These are phyloP conservation scores for Athelia sp. DNA, from an alignment of 1,284 basidiomycete genomes.

Conservation along the genomic window DNA sequence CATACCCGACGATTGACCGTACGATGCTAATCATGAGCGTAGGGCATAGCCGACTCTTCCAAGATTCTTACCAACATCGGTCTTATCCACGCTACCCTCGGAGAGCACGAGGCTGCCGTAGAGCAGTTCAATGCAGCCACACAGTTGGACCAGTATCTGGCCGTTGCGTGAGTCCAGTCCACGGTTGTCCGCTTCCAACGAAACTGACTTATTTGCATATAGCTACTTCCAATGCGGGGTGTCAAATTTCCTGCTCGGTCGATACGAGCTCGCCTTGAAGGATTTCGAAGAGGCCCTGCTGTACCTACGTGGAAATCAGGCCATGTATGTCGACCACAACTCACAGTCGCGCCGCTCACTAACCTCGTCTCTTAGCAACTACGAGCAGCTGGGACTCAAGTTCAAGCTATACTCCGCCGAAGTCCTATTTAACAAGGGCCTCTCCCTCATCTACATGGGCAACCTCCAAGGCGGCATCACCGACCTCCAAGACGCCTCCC, in stretches of 20 bases:
- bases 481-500: constrained; percentile 66
- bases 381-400: constrained; percentile 85
- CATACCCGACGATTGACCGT: background rate
- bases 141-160: constrained; percentile 75
- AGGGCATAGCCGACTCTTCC: constrained; percentile 79
- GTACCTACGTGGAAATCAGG: constrained; percentile 78
- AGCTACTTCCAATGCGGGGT: constrained; percentile 86
- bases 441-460: constrained; percentile 62
- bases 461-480: constrained; percentile 54
- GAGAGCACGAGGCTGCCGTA: constrained; percentile 80
- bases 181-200: constrained; percentile 9
- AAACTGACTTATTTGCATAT: background rate
- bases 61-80: constrained; percentile 90
- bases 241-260: constrained; percentile 81
- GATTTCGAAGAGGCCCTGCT: constrained; percentile 81
- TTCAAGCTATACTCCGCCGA: constrained; percentile 84
- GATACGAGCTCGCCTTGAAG: constrained; percentile 67
- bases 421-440: constrained; percentile 82
- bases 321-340: constrained; percentile 50
- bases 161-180: constrained; percentile 65
- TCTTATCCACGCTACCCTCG: constrained; percentile 84
- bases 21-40: constrained; percentile 1
- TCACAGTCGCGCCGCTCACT: background rate
- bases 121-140: constrained; percentile 75
- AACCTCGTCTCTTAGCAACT: constrained; percentile 47